Base-by-base conservation (phyloP, 192 early-diverging fungal genomes). In the Coemansia sp. region DNA sequence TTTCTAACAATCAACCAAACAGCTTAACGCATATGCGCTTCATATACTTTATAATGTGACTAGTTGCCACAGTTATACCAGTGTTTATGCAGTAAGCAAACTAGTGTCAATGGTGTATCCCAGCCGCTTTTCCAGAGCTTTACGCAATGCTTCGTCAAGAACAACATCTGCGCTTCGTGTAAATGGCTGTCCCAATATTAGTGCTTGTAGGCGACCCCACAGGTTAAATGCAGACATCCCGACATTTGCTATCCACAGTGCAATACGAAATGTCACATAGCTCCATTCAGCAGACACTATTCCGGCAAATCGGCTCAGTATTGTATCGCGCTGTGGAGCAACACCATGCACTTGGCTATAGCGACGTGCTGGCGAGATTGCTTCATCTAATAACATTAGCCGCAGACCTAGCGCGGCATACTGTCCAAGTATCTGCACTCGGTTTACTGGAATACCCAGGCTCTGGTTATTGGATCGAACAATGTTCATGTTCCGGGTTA, bases 401-500 rank as follows among this genome's bases (percentile, higher is more conserved):
- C 48, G 85, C 85, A 62, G 71, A 57, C 32, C 90, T 83, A 13
- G 52, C 43, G 78, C 78, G 11, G 95, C 95, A 74, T 86, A 93
- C 38, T 86, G 74, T 3, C 91, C 92, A 85, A 94, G 94, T 6
- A 93, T 72, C 61, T 89, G 91, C 61, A 94, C 88, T 11, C 94
- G 84, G 66, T 97, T 93, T 16, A 97, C 93, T 0, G 93, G 93
- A 13, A 85, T 90, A 11, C 93, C 93, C 38, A 93, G 70, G 14
- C 78, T 69, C 69, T 91, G 92, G 79, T 97, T 97, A 62, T 91
- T 89, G n/a, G 92, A 85, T 2, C 91, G 82, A 39, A 89, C 87
- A 43, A 89, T 88, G 60, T 93, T 93, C 86, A 95, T 89, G 62
- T 96, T 96, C 37, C 94, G 78, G 10, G 87, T 87, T 20, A 97